These are phyloP conservation scores for Collariella sp. DNA, from an alignment of 495 filamentous ascomycete species.

Conservation along the genomic window DNA sequence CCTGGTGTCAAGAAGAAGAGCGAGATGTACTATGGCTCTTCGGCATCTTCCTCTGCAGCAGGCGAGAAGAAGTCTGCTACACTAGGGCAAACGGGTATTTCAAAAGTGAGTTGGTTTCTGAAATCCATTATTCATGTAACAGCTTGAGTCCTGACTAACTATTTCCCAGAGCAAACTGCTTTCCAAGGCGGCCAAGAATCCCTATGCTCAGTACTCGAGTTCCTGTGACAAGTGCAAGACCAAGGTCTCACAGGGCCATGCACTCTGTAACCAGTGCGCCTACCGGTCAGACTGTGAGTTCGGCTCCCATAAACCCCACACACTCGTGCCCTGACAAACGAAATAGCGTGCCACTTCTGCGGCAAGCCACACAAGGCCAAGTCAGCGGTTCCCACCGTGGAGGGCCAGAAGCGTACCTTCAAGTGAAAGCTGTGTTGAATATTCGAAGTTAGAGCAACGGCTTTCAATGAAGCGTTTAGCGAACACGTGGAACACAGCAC, in stretches of 20 bases:
- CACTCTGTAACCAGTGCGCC: conserved; percentile 57
- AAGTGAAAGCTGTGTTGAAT: conserved; percentile 37
- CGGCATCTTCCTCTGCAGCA: conserved; percentile 37
- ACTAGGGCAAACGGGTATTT: conserved; percentile 46
- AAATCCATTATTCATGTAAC: not conserved
- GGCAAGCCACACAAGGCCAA: conserved; percentile 50
- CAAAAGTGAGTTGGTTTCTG: conserved; percentile 36
- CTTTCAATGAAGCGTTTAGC: not conserved
- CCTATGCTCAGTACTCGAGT: conserved; percentile 57
- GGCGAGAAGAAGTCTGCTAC: conserved; percentile 42
- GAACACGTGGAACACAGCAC: not conserved
- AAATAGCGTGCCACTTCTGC: conserved; percentile 55
- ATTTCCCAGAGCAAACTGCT: conserved; percentile 54
- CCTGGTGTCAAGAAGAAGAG: conserved; percentile 62
- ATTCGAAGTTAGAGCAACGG: not conserved
- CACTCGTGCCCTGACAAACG: conserved; percentile 13
- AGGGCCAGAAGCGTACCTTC: conserved; percentile 57
- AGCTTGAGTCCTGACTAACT: conserved; percentile 22
- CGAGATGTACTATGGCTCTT: conserved; percentile 64
- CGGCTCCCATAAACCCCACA: not conserved
- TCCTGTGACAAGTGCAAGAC: conserved; percentile 55
- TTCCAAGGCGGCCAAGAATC: conserved; percentile 59
- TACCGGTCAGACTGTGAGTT: conserved; percentile 54
- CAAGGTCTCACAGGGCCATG: conserved; percentile 54
- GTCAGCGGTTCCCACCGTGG: conserved; percentile 44